Evolutionary conservation across 805 yeast species (phyloP), one percentile per base, ranked within the genome.

Genomic region (Kodamaea leandrae): DNA sequence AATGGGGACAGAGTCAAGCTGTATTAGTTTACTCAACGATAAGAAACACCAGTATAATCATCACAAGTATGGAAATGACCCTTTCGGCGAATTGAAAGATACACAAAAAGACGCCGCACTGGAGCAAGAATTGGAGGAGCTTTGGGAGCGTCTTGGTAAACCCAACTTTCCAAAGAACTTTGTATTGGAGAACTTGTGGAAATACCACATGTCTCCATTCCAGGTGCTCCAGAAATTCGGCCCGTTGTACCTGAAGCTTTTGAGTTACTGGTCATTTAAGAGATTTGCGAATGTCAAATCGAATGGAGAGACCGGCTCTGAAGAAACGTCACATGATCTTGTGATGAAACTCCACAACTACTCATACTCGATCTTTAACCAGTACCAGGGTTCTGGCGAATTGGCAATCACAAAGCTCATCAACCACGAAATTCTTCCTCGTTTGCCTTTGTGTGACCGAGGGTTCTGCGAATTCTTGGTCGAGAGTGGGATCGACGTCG

Each of bases 301-400:
- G 4, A 51, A 55, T 33, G 45, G 41, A 2, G 52, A 43, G n/a
- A 38, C 26, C 18, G 18, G 18, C 8, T 16, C 25, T 4, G 32
- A 18, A 6, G 41, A 38, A 6, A 32, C 37, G 9, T 36, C 44
- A 2, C 6, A 30, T 1, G 54, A 47, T 12, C 49, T 68, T 30
- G 56, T 67, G 6, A 47, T 64, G 32, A 64, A 64, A 37, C 55
- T 68, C 10, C 74, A 68, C 45, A 53, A 61, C 42, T 68, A 68
- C 48, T 66, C 71, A 0, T 68, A 56, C 41, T 64, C 72, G 1
- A 63, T 68, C 2, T 68, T 68, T 50, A 68, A 67, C 48, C 74
- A 68, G 49, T 68, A 49, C 48, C 72, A 64, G 47, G 68, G 71
- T 1, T 63, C 71, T 1, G 74, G 74, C 1, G 74, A 68, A 43